Percentiles rank a stretch among this genome's conserved stretches.
Evolutionary conservation across 164 flowering plant genomes (phyloP).

Genomic region (Warburgia ugandensis): DNA sequence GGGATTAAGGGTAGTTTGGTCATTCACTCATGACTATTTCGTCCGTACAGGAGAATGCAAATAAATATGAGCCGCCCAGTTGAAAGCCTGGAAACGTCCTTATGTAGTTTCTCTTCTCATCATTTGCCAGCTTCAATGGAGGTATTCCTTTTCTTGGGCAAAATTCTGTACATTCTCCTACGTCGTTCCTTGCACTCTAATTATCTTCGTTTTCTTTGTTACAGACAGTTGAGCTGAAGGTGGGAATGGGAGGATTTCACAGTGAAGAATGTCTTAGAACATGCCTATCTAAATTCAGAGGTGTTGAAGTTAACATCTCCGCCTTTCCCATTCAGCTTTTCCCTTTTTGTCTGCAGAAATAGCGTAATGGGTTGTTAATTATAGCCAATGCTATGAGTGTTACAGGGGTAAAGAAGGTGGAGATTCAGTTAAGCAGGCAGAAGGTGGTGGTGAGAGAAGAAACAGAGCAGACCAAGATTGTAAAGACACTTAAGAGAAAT

Average conservation of each 20-base stretch:
- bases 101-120: too few relatives aligned
- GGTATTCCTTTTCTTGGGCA: background rate
- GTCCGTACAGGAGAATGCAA: too few relatives aligned
- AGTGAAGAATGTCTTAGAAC: background rate
- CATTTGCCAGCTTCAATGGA: slow-evolving; percentile 1
- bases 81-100: too few relatives aligned
- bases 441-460: slow-evolving; percentile 8
- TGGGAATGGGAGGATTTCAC: background rate
- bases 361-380: background rate
- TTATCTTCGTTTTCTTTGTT: background rate
- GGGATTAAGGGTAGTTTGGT: too few relatives aligned
- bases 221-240: background rate
- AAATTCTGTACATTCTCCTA: background rate
- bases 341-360: background rate
- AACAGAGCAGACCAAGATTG: slow-evolving; percentile 1
- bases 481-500: background rate
- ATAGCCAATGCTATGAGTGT: background rate
- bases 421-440: slow-evolving; percentile 5
- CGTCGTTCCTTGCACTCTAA: too few relatives aligned
- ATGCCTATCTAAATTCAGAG: slow-evolving; percentile 1
- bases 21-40: too few relatives aligned
- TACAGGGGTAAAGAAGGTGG: slow-evolving; percentile 7
- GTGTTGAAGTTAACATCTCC: background rate
- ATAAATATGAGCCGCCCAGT: too few relatives aligned
- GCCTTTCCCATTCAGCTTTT: background rate